These are phyloP conservation scores for Lunularia cruciata DNA, from an alignment of 225 moss, liverwort and hornwort species.

Conservation along the genomic window DNA sequence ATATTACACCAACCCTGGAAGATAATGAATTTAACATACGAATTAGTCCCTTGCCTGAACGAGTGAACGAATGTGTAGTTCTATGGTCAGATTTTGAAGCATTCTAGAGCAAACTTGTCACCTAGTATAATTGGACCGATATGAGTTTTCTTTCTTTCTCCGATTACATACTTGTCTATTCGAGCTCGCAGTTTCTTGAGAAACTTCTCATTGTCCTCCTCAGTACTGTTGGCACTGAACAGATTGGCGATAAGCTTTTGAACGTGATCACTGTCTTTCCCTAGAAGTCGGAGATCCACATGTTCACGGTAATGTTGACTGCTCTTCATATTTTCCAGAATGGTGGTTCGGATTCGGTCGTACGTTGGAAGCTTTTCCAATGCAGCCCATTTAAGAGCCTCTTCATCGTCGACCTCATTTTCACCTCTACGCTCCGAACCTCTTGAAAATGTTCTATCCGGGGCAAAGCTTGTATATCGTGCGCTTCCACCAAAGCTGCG, in stretches of 20 bases:
- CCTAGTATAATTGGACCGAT: no score
- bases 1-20: slow-evolving; percentile 27
- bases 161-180: slow-evolving; percentile 39
- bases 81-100: no score
- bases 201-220: slow-evolving; percentile 43
- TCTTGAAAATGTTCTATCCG: slow-evolving; percentile 30
- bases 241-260: slow-evolving; percentile 19
- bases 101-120: no score
- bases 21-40: no score
- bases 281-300: slow-evolving; percentile 19
- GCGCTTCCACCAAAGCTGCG: slow-evolving; percentile 5
- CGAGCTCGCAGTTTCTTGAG: slow-evolving; percentile 48
- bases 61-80: no score
- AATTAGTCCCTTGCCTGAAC: no score
- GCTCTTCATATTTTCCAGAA: slow-evolving; percentile 31
- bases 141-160: no score
- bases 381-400: slow-evolving; percentile 44
- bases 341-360: slow-evolving; percentile 38
- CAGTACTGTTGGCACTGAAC: slow-evolving; percentile 23
- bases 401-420: slow-evolving; percentile 36
- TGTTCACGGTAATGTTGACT: slow-evolving; percentile 27
- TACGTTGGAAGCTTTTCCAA: slow-evolving; percentile 43
- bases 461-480: slow-evolving; percentile 1
- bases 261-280: neutral
- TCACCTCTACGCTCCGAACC: neutral